Conservation (phyloP, 352 stramenopile genomes). For the Pythium coloratum region DNA sequence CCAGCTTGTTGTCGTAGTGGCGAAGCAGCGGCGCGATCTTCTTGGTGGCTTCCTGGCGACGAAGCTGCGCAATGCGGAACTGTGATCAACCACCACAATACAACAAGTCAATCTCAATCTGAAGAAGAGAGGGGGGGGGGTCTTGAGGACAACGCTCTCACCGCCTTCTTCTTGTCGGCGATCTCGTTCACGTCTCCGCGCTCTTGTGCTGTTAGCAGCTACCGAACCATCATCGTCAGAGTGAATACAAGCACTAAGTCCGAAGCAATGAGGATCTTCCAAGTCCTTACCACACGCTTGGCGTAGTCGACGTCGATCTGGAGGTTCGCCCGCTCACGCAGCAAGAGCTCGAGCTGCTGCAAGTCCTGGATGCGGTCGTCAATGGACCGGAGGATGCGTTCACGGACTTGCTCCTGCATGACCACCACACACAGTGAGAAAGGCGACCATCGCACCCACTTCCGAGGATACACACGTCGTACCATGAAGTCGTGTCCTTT, state of each 20-base stretch:
- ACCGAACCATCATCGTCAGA: neutral
- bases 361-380: slow-evolving; percentile 42
- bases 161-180: slow-evolving; percentile 52
- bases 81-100: neutral
- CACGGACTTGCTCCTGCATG: slow-evolving; percentile 42
- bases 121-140: no score
- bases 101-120: no score
- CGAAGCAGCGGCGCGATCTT: slow-evolving; percentile 28
- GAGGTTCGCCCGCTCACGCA: slow-evolving; percentile 48
- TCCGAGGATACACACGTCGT: no score
- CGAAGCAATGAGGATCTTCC: no score
- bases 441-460: neutral
- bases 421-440: neutral
- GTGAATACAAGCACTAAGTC: no score
- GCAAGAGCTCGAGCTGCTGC: slow-evolving; percentile 36
- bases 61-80: slow-evolving; percentile 24
- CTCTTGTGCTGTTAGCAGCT: slow-evolving; percentile 57
- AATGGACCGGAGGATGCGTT: slow-evolving; percentile 39
- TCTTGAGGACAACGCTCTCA: slow-evolving; percentile 28
- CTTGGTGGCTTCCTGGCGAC: slow-evolving; percentile 16
- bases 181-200: slow-evolving; percentile 61
- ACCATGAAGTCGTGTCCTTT: slow-evolving; percentile 23
- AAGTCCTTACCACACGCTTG: slow-evolving; percentile 45
- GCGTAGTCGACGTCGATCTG: slow-evolving; percentile 75
- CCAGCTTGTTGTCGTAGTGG: slow-evolving; percentile 29